phyloP scores from a whole-genome alignment of 768 basidiomycete genomes.

The Termitomyces sp. region DNA sequence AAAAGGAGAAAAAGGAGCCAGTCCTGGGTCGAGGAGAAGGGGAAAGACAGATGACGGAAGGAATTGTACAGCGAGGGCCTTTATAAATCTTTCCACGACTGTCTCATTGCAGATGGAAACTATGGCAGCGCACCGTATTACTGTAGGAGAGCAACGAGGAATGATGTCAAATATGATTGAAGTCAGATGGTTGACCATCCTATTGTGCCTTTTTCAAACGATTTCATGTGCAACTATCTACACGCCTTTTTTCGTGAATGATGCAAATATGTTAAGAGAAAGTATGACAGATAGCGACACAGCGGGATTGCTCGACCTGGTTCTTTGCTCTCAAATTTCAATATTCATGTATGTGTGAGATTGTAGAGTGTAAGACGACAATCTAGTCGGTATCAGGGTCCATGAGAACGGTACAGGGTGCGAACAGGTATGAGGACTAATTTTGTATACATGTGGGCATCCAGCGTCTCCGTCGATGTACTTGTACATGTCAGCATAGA shows the following conservation, averaged over 20 bases:
- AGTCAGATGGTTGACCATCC: not conserved
- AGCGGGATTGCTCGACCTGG: too few species aligned
- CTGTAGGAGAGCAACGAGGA: not conserved
- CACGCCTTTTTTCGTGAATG: not conserved
- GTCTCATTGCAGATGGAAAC: not conserved
- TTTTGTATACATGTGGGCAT: too few species aligned
- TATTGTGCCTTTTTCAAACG: not conserved
- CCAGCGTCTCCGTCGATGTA: too few species aligned
- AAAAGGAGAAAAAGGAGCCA: constrained; percentile 3
- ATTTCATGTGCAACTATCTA: not conserved
- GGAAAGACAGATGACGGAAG: not conserved
- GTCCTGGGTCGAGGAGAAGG: constrained; percentile 8
- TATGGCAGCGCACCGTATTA: constrained; percentile 1
- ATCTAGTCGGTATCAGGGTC: not conserved
- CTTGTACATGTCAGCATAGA: too few species aligned
- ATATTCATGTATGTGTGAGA: too few species aligned
- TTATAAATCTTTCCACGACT: not conserved
- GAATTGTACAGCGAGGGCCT: not conserved
- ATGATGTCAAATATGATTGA: too few species aligned
- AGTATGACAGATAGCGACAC: not conserved
- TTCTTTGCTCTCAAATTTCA: too few species aligned
- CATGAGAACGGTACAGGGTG: not conserved
- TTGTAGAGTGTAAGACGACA: too few species aligned
- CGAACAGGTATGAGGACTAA: too few species aligned
- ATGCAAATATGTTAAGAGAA: not conserved